These are phyloP conservation scores for Acer campestre DNA, from an alignment of 345 rosid species.

Conservation along the genomic window DNA sequence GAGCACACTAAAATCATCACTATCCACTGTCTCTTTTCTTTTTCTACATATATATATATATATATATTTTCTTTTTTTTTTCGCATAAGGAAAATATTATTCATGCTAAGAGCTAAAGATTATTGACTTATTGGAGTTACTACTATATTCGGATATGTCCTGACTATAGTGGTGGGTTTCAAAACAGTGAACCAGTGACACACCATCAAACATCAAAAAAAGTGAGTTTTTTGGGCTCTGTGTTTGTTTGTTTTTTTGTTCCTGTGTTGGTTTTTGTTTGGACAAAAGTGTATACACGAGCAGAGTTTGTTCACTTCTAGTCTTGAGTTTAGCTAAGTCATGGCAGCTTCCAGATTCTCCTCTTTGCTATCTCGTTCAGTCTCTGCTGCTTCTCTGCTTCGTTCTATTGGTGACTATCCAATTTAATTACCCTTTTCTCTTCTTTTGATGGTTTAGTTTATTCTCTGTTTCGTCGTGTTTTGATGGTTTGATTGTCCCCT, in stretches of 20 bases:
- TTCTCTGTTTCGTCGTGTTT: background rate
- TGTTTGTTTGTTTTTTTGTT: no score
- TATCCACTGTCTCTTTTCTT: no score
- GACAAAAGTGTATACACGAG: background rate
- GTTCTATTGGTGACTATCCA: constrained; percentile 42
- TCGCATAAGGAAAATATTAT: no score
- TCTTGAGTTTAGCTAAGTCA: constrained; percentile 19
- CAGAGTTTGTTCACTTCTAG: background rate
- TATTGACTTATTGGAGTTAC: no score
- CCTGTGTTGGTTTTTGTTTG: background rate
- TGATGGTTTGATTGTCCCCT: background rate
- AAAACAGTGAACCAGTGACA: background rate
- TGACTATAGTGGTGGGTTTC: background rate
- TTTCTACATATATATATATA: no score
- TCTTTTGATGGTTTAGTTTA: background rate
- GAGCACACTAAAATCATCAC: no score
- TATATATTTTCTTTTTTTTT: no score
- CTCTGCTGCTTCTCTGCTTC: constrained; percentile 26
- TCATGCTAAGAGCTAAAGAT: no score
- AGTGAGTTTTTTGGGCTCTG: no score
- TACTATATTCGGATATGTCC: no score
- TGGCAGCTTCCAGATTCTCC: constrained; percentile 68
- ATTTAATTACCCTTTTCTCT: background rate
- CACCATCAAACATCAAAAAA: no score
- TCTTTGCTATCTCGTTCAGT: constrained; percentile 54